Conservation (phyloP, 257 asterid genomes). For the Fraxinus anomala region DNA sequence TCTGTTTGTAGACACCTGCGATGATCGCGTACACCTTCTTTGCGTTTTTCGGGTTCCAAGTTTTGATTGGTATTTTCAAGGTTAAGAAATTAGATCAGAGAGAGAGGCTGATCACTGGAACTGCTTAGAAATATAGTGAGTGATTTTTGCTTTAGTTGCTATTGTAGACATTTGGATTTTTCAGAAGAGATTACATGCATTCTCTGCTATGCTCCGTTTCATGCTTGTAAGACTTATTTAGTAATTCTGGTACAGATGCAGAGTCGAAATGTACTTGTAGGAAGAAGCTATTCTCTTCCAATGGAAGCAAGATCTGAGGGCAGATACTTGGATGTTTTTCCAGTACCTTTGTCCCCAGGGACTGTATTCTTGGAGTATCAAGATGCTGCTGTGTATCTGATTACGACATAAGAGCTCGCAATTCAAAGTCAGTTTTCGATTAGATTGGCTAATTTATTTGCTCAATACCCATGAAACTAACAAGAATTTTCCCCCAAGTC, state of each 20-base stretch:
- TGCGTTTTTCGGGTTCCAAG: slow-evolving; percentile 77
- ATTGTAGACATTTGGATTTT: neutral
- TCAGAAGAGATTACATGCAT: neutral
- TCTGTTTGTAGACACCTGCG: slow-evolving; percentile 66
- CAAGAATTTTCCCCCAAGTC: neutral
- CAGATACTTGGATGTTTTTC: neutral
- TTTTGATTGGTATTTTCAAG: slow-evolving; percentile 68
- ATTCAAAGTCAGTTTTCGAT: neutral
- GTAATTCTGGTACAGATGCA: neutral
- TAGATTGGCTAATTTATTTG: slow-evolving; percentile 16
- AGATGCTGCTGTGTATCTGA: neutral
- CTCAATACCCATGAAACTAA: neutral
- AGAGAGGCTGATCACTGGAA: slow-evolving; percentile 85
- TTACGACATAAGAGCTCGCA: neutral
- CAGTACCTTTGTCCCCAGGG: neutral
- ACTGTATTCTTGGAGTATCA: neutral
- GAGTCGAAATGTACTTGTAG: neutral
- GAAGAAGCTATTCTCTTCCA: slow-evolving; percentile 5
- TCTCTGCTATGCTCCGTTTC: neutral
- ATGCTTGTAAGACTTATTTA: neutral
- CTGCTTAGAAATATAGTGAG: slow-evolving; percentile 61
- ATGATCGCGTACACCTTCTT: slow-evolving; percentile 59
- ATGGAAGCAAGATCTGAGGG: neutral
- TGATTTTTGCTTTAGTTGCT: neutral
- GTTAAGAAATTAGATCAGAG: slow-evolving; percentile 81